Evolutionary conservation across 495 filamentous ascomycete genomes (phyloP).

Genomic region (Penicillium diatomitis): DNA sequence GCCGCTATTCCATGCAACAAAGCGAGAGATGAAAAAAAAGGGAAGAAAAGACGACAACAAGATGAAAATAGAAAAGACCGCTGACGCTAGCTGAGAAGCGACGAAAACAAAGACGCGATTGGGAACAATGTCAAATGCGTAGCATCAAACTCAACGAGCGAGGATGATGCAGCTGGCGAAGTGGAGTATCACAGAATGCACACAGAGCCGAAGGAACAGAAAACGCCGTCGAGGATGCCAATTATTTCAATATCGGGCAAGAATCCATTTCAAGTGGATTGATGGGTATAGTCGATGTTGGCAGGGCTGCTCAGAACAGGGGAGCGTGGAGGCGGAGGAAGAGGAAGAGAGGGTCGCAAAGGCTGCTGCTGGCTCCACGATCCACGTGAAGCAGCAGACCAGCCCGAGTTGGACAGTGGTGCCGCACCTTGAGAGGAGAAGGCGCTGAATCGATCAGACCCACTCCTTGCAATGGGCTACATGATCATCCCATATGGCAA

Average conservation of each 20-base stretch:
- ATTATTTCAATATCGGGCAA: constrained; percentile 20
- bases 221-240: constrained; percentile 45
- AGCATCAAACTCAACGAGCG: constrained; percentile 23
- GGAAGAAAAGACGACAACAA: constrained; percentile 8
- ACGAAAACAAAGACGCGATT: constrained; percentile 18
- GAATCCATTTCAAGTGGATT: constrained; percentile 23
- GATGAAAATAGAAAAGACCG: constrained; percentile 13
- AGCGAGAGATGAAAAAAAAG: constrained; percentile 11
- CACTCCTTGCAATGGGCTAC: constrained; percentile 22
- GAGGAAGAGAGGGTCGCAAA: neutral
- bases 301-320: neutral
- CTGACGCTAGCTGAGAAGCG: constrained; percentile 28
- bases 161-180: constrained; percentile 30
- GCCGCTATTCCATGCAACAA: constrained; percentile 43
- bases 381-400: constrained; percentile 12
- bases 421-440: constrained; percentile 3
- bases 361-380: constrained; percentile 5
- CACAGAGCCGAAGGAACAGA: constrained; percentile 29
- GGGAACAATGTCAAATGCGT: constrained; percentile 14
- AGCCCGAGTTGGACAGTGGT: constrained; percentile 5
- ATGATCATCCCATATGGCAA: constrained; percentile 51
- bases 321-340: neutral
- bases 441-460: constrained; percentile 9
- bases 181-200: constrained; percentile 43
- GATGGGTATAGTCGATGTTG: constrained; percentile 4